Evolutionary conservation across 2,329 filamentous ascomycete genomes (phyloP).

Genomic region (Alternaria panax): DNA sequence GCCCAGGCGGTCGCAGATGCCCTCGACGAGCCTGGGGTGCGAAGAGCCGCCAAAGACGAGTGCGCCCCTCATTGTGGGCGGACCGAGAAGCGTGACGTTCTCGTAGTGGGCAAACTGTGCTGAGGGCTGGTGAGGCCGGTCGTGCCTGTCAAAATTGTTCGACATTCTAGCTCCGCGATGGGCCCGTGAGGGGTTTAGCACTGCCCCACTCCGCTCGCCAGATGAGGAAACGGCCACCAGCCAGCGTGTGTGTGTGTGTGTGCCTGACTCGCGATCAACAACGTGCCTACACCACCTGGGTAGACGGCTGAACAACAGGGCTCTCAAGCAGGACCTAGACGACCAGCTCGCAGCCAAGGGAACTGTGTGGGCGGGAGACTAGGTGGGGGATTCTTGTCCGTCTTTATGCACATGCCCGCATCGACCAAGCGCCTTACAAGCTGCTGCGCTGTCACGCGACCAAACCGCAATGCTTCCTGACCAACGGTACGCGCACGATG

Average conservation of each 20-base stretch:
- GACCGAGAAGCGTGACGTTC: constrained; percentile 42
- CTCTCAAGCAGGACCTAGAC: not conserved
- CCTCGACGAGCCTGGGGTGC: constrained; percentile 69
- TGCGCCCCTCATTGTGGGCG: constrained; percentile 67
- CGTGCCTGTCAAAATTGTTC: constrained; percentile 34
- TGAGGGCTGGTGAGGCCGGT: constrained; percentile 25
- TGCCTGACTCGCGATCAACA: constrained; percentile 18
- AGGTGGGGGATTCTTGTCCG: not conserved
- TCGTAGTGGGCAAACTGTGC: constrained; percentile 36
- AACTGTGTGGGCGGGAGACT: not conserved
- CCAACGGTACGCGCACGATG: constrained; percentile 42
- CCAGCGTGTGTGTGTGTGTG: no score
- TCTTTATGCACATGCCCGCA: constrained; percentile 18
- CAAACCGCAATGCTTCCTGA: constrained; percentile 19
- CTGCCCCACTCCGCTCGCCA: constrained; percentile 9
- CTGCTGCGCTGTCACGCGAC: constrained; percentile 43
- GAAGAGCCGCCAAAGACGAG: constrained; percentile 73
- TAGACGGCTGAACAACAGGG: not conserved
- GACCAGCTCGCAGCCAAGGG: not conserved
- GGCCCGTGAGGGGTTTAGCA: constrained; percentile 12
- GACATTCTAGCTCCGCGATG: constrained; percentile 25
- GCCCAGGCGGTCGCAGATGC: constrained; percentile 71
- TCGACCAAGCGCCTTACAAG: constrained; percentile 28
- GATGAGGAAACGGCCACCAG: constrained; percentile 3
- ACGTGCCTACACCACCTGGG: no score